These are phyloP conservation scores for Phytophthora nicotianae DNA, from an alignment of 352 stramenopile genomes.

Conservation along the genomic window DNA sequence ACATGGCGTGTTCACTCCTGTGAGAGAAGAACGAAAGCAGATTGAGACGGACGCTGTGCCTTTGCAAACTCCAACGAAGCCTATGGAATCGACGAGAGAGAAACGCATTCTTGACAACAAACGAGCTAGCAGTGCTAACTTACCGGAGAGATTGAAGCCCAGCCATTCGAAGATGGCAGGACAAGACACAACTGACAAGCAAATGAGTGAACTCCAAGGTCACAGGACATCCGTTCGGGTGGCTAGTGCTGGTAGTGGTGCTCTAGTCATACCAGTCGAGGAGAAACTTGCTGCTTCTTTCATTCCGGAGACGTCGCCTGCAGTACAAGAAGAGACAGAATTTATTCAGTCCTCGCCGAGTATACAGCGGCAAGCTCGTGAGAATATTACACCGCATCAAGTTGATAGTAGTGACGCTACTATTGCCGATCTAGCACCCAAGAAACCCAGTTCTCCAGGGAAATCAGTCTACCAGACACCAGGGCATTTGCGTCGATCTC, in stretches of 20 bases:
- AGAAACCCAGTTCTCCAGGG: background rate
- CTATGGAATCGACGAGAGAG: background rate
- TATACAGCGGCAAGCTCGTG: background rate
- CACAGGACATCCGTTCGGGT: background rate
- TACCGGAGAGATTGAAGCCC: background rate
- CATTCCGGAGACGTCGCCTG: background rate
- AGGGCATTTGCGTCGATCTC: slow-evolving; percentile 17
- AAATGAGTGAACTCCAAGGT: background rate
- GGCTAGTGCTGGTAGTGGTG: background rate
- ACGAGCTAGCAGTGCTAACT: slow-evolving; percentile 7
- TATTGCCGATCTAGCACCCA: background rate
- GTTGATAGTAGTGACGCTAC: background rate
- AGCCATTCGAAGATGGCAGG: background rate
- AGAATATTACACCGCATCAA: background rate
- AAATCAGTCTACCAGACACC: slow-evolving; percentile 3
- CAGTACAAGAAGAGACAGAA: background rate
- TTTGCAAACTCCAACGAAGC: background rate
- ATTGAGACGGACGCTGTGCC: background rate
- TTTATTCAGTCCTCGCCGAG: background rate
- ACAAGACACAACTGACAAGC: background rate
- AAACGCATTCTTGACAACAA: background rate
- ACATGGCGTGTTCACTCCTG: background rate
- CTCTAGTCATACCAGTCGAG: background rate
- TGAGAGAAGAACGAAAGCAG: background rate
- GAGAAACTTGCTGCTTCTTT: background rate